These are phyloP conservation scores for Mycena crocata DNA, from an alignment of 768 basidiomycete species.

Conservation along the genomic window DNA sequence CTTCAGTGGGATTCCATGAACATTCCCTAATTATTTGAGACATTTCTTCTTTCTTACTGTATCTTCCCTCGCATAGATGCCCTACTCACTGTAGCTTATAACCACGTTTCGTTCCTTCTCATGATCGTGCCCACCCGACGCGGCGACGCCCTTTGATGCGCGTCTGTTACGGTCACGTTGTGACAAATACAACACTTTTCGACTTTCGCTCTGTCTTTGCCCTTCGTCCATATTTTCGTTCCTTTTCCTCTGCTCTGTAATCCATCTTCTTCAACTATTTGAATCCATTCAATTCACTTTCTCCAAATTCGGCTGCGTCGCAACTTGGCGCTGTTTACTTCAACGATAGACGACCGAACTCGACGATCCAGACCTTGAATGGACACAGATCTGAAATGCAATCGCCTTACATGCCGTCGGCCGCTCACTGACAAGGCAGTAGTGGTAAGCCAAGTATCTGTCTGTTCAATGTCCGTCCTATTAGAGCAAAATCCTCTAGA, in stretches of 20 bases:
- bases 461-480: background rate
- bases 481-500: constrained; percentile 27
- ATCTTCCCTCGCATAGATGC: constrained; percentile 34
- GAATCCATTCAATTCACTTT: too few species aligned
- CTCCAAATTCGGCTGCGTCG: too few species aligned
- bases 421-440: constrained; percentile 82
- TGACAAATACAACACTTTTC: too few species aligned
- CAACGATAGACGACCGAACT: background rate
- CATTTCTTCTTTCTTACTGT: constrained; percentile 23
- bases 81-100: constrained; percentile 30
- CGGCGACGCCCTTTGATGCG: background rate
- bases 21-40: constrained; percentile 29
- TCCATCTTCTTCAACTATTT: too few species aligned
- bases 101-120: constrained; percentile 50
- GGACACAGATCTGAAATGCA: constrained; percentile 84
- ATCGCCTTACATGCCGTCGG: constrained; percentile 80
- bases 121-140: constrained; percentile 78
- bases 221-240: too few species aligned
- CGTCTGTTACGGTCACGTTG: too few species aligned
- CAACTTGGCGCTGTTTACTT: background rate
- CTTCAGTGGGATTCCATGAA: constrained; percentile 20
- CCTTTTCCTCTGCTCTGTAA: too few species aligned
- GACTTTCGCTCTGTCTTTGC: too few species aligned
- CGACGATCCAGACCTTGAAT: constrained; percentile 47
- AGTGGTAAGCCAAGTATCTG: constrained; percentile 66